Conservation (phyloP, 495 filamentous ascomycete genomes). For the Penicillium samsonianum region DNA sequence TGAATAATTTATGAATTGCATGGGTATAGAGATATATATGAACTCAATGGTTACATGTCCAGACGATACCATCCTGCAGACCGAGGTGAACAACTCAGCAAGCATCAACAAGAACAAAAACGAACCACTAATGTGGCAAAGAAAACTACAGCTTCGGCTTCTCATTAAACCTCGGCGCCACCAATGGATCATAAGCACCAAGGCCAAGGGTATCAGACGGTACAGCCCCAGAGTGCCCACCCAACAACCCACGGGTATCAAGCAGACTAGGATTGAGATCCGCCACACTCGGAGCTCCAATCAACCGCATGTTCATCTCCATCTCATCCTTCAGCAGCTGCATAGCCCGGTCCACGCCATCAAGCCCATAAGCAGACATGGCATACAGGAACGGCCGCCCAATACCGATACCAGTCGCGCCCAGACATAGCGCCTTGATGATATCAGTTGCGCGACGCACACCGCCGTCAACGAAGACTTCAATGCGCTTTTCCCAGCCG, state of each 20-base stretch:
- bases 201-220: slow-evolving; percentile 70
- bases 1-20: neutral
- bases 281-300: slow-evolving; percentile 71
- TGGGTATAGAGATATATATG: slow-evolving; percentile 10
- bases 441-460: slow-evolving; percentile 91
- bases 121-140: neutral
- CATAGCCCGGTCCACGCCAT: slow-evolving; percentile 89
- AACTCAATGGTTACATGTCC: neutral
- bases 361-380: slow-evolving; percentile 88
- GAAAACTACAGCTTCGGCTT: slow-evolving; percentile 55
- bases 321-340: slow-evolving; percentile 96
- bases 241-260: slow-evolving; percentile 68
- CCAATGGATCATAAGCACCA: slow-evolving; percentile 65
- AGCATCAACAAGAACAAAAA: neutral
- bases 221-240: slow-evolving; percentile 65
- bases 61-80: neutral
- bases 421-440: slow-evolving; percentile 91
- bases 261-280: slow-evolving; percentile 78
- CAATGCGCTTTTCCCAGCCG: slow-evolving; percentile 80
- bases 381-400: slow-evolving; percentile 93
- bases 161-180: slow-evolving; percentile 58
- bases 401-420: slow-evolving; percentile 91
- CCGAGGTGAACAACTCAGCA: neutral
- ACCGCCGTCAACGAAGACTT: slow-evolving; percentile 90
- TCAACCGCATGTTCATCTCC: slow-evolving; percentile 97